A percentile compares a stretch with the other conserved stretches of the same genome.
Evolutionary conservation across 139 green algal genomes (phyloP).

Genomic region (Haematococcus lacustris): DNA sequence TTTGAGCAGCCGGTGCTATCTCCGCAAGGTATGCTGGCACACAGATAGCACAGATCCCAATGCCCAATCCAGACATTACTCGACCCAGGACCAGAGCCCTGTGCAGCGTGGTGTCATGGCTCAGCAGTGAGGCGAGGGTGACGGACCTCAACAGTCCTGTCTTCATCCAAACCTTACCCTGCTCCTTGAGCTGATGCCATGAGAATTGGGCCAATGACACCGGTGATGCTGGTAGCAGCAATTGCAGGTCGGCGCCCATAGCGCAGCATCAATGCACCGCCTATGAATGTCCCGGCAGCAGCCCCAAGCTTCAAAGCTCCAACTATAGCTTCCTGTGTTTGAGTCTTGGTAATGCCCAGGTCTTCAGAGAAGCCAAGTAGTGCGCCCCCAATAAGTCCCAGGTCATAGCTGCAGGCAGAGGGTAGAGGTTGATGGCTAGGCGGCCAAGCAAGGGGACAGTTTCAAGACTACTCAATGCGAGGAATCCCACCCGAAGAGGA

Average conservation of each 20-base stretch:
- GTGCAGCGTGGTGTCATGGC: not conserved
- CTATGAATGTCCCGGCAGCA: constrained; percentile 64
- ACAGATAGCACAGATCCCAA: constrained; percentile 67
- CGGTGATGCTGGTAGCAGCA: constrained; percentile 48
- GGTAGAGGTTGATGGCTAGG: not conserved
- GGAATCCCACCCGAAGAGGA: constrained; percentile 65
- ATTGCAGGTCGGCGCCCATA: constrained; percentile 65
- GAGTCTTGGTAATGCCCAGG: too few relatives aligned
- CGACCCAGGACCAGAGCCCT: constrained; percentile 60
- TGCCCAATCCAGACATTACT: constrained; percentile 64
- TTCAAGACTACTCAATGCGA: too few relatives aligned
- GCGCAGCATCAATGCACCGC: constrained; percentile 67
- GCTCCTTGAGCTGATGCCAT: not conserved
- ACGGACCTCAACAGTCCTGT: not conserved
- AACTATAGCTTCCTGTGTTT: constrained; percentile 62
- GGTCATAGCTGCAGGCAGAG: constrained; percentile 46
- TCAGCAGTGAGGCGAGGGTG: not conserved
- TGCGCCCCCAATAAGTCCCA: constrained; percentile 61
- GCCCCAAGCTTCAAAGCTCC: constrained; percentile 68
- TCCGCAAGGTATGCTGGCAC: constrained; percentile 81
- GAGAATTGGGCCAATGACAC: constrained; percentile 50
- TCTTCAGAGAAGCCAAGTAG: constrained; percentile 55
- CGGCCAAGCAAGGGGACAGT: too few relatives aligned
- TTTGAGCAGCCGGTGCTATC: constrained; percentile 49
- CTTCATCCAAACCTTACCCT: not conserved